Percentiles rank a stretch among this genome's conserved stretches.
These are phyloP conservation scores for Myotisia sp. DNA, from an alignment of 2,329 filamentous ascomycete genomes.

Conservation along the genomic window DNA sequence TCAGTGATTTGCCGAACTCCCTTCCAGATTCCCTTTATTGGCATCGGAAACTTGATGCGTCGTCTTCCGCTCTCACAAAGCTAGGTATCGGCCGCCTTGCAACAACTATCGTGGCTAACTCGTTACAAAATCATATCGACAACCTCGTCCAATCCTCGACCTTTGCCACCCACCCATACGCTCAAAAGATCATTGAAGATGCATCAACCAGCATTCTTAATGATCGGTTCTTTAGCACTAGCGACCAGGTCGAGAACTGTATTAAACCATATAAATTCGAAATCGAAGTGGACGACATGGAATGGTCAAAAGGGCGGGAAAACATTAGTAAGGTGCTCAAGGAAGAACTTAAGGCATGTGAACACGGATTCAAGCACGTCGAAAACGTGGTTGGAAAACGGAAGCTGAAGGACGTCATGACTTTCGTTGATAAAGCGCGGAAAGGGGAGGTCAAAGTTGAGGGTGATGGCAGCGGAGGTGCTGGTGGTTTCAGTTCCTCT, in stretches of 20 bases:
- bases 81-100: slow-evolving; percentile 84
- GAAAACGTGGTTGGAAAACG: slow-evolving; percentile 65
- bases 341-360: slow-evolving; percentile 71
- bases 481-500: slow-evolving; percentile 82
- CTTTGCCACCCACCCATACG: slow-evolving; percentile 81
- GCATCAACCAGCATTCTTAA: slow-evolving; percentile 81
- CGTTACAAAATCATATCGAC: slow-evolving; percentile 76
- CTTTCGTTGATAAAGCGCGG: slow-evolving; percentile 77
- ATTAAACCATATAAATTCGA: slow-evolving; percentile 99
- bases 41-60: slow-evolving; percentile 87
- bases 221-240: slow-evolving; percentile 91
- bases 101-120: slow-evolving; percentile 75
- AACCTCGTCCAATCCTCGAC: slow-evolving; percentile 63
- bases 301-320: slow-evolving; percentile 76
- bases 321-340: slow-evolving; percentile 72
- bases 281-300: slow-evolving; percentile 80
- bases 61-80: slow-evolving; percentile 78
- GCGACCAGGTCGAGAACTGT: slow-evolving; percentile 95
- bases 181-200: slow-evolving; percentile 80
- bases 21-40: slow-evolving; percentile 78
- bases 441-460: slow-evolving; percentile 76
- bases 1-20: slow-evolving; percentile 68
- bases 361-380: slow-evolving; percentile 58
- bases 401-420: slow-evolving; percentile 78
- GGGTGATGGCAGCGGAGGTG: slow-evolving; percentile 67